Evolutionary conservation across 768 basidiomycete species (phyloP).

Genomic region (Tremella yokohamensis): DNA sequence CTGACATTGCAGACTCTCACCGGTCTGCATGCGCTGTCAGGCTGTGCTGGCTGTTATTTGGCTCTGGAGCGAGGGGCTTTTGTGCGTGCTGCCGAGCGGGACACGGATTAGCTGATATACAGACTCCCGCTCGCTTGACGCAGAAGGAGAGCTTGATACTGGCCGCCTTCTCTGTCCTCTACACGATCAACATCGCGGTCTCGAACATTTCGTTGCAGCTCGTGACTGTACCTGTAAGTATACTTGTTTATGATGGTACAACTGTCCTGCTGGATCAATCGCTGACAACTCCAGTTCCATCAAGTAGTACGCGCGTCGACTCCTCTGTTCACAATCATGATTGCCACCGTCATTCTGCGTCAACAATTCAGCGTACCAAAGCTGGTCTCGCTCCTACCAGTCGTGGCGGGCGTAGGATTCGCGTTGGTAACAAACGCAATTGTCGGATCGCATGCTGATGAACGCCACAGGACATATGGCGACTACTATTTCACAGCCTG

Average conservation of each 20-base stretch:
- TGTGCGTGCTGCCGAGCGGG: constrained; percentile 31
- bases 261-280: not conserved
- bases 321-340: constrained; percentile 82
- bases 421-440: constrained; percentile 58
- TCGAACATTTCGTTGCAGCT: constrained; percentile 85
- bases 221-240: constrained; percentile 81
- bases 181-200: constrained; percentile 89
- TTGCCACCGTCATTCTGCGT: constrained; percentile 68
- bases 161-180: constrained; percentile 77
- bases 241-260: not conserved
- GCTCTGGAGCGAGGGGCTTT: constrained; percentile 62
- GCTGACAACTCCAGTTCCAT: constrained; percentile 66
- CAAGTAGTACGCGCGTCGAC: constrained; percentile 92
- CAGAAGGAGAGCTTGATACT: constrained; percentile 62
- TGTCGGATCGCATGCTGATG: not conserved
- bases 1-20: constrained; percentile 63
- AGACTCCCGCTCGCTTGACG: constrained; percentile 59
- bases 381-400: constrained; percentile 71
- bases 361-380: constrained; percentile 62
- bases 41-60: constrained; percentile 71
- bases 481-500: constrained; percentile 86
- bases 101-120: not conserved
- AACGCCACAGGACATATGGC: constrained; percentile 70
- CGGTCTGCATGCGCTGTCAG: constrained; percentile 82
- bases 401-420: constrained; percentile 83